Evolutionary conservation across 352 stramenopile genomes (phyloP).

Genomic region (Salisapilia sapeloensis): DNA sequence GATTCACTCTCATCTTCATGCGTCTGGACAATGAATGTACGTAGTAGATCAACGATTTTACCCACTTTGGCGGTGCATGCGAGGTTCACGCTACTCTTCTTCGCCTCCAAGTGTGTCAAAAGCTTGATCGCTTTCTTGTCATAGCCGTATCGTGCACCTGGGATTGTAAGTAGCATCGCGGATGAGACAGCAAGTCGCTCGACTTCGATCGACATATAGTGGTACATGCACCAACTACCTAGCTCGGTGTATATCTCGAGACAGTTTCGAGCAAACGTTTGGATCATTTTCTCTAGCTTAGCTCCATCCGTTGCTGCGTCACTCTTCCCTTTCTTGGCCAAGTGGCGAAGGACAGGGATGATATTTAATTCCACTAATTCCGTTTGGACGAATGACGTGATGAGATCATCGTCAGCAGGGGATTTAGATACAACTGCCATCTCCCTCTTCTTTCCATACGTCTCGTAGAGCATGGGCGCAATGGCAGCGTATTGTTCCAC

Average conservation of each 20-base stretch:
- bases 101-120: slow-evolving; percentile 22
- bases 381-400: no score
- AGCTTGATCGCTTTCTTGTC: slow-evolving; percentile 33
- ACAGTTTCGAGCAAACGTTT: slow-evolving; percentile 40
- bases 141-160: slow-evolving; percentile 32
- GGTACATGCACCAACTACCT: slow-evolving; percentile 60
- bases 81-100: slow-evolving; percentile 19
- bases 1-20: slow-evolving; percentile 5
- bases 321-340: slow-evolving; percentile 34
- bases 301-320: slow-evolving; percentile 9
- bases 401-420: no score
- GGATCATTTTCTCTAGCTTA: slow-evolving; percentile 25
- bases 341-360: slow-evolving; percentile 1
- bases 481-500: slow-evolving; percentile 37
- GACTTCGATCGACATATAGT: slow-evolving; percentile 54
- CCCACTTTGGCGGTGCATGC: slow-evolving; percentile 27
- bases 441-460: slow-evolving; percentile 14
- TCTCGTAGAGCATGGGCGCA: slow-evolving; percentile 45
- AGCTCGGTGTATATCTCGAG: slow-evolving; percentile 39
- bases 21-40: slow-evolving; percentile 9
- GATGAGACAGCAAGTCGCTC: slow-evolving; percentile 29
- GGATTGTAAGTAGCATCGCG: slow-evolving; percentile 29
- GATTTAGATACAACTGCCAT: no score
- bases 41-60: slow-evolving; percentile 40
- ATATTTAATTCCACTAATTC: slow-evolving; percentile 30